Base-by-base conservation (phyloP, 2,329 filamentous ascomycete genomes). In the Venturia asperata region DNA sequence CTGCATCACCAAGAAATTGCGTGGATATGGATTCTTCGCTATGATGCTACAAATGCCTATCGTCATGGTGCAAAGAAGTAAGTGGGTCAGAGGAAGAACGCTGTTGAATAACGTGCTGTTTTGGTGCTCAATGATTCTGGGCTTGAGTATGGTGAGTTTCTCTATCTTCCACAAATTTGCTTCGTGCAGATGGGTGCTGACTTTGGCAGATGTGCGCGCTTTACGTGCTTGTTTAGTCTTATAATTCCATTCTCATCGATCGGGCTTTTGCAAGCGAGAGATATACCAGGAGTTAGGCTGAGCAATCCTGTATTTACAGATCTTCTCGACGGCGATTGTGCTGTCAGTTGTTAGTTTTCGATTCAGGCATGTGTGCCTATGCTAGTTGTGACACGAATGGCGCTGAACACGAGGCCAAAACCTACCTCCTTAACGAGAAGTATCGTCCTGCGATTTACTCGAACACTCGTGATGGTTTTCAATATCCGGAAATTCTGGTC, bases 21-120 rank as follows among this genome's bases (percentile, higher is more conserved):
- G 94, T 45, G 94, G 94, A 15, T 99, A 97, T 73, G 94, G 93
- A 11, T 96, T 97, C 74, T 73, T 95, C 24, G 89, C 91, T 68
- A 94, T 97, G 86, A 97, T 99, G 94, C 79, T 95, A 68, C 94
- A 99, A 80, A 83, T 97, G 70, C 94, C 94, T 0, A 94, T 97
- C 69, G 90, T 97, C n/a, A 85, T 92, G 75, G 79, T 97, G 39
- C 94, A 97, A 79, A 84, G 90, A 68, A 92, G 89, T 5, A 84
- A 81, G 67, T 91, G 86, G 80, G 85, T 97, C 45, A 84, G 87
- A 64, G 87, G 87, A 24, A 85, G 85, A 70, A 86, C 86, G 73
- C 87, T 92, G 39, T 79, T 96, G 66, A 97, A 97, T 73, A 95
- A 95, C 70, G 86, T 92, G 30, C 87, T 90, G 67, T 96, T 96